Base-by-base conservation (phyloP, 2,329 filamentous ascomycete genomes). In the Ceratocystis papillata region DNA sequence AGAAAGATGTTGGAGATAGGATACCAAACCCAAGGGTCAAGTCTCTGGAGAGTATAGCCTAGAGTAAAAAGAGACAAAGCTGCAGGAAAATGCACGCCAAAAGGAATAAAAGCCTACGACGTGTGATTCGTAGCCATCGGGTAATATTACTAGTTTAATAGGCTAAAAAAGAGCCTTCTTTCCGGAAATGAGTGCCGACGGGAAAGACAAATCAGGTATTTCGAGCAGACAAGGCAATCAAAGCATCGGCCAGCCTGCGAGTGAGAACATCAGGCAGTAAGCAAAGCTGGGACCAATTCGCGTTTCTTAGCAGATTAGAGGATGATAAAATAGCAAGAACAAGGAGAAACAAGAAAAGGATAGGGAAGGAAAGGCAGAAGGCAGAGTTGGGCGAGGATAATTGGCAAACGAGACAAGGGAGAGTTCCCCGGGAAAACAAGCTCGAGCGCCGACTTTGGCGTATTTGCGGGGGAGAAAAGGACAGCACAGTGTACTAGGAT, bases 391-490 rank as follows among this genome's bases (percentile, higher is more conserved):
- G 37, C 37, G 37, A 41, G 37, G 12, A 41, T 15, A 41, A 41
- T 22, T 12, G 48, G 25, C 48, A 53, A 25, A 59, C 15, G 15
- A 59, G 28, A 12, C 55, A 59, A 59, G 55, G 55, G 55, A 20
- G 55, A 59, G 25, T 59, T 59, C 55, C 55, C 55, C 55, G 17
- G 55, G 8, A 59, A 33, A 59, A 59, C 15, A 30, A 37, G 55
- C 55, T 20, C 55, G 30, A 37, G 55, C 55, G 4, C 25, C 55
- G 20, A 20, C 37, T 48, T 63, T 63, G 45, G 61, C 61, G 46
- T 63, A 50, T 63, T 48, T 63, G 61, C 46, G 61, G 61, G 46
- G 61, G 46, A 63, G 44, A 48, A 63, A 63, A 63, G 61, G 46
- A 50, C 61, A 30, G 55, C 17, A n/a, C 25, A 59, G 55, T 53